Evolutionary conservation across 2,329 filamentous ascomycete species (phyloP).

Genomic region (Botryotinia globosa): DNA sequence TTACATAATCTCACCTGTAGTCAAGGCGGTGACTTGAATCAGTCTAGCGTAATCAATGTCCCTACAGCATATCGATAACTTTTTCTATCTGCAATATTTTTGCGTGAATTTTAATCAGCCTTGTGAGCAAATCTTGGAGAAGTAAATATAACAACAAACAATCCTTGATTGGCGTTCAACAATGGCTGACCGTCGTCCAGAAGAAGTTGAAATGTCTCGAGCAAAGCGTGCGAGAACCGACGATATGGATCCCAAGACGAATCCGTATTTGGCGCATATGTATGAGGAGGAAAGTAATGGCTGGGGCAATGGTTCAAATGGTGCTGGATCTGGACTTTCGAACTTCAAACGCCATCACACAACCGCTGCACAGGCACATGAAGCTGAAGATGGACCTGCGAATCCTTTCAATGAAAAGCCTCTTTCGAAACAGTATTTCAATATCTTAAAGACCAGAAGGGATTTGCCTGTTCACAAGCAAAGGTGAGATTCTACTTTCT

Average conservation of each 20-base stretch:
- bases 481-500: slow-evolving; percentile 51
- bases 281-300: slow-evolving; percentile 51
- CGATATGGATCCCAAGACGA: slow-evolving; percentile 54
- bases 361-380: slow-evolving; percentile 69
- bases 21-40: slow-evolving; percentile 21
- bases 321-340: slow-evolving; percentile 38
- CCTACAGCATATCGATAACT: slow-evolving; percentile 17
- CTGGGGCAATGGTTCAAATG: slow-evolving; percentile 40
- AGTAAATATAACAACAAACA: slow-evolving; percentile 33
- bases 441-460: slow-evolving; percentile 79
- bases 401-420: slow-evolving; percentile 82
- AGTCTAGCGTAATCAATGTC: slow-evolving; percentile 9
- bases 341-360: slow-evolving; percentile 74
- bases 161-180: slow-evolving; percentile 25
- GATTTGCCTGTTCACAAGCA: slow-evolving; percentile 91
- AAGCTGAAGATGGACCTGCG: slow-evolving; percentile 73
- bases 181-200: slow-evolving; percentile 58
- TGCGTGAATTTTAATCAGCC: slow-evolving; percentile 25
- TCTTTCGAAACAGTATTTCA: slow-evolving; percentile 82
- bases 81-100: slow-evolving; percentile 17
- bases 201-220: slow-evolving; percentile 46
- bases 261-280: slow-evolving; percentile 92
- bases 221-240: slow-evolving; percentile 46
- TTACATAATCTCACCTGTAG: background rate
- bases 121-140: slow-evolving; percentile 25